Percentiles rank a stretch among this genome's conserved stretches.
phyloP scores from a whole-genome alignment of 805 yeast species.

The Trichomonascus vanleenenianus region DNA sequence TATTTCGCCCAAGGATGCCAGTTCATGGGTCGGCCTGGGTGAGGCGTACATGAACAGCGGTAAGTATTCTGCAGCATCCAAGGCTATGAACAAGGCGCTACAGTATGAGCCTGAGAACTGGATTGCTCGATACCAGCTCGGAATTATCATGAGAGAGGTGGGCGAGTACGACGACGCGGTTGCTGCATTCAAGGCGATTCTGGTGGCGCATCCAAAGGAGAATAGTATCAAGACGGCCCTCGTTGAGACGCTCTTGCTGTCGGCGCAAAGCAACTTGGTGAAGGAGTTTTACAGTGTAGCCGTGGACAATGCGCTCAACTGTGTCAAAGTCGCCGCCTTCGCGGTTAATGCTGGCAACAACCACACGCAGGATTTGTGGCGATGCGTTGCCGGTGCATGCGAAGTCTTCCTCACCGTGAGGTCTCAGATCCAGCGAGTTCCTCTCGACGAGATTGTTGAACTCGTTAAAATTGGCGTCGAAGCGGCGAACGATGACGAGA shows the following conservation, averaged over 20 bases:
- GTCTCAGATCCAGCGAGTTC: slow-evolving; percentile 43
- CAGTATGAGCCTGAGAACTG: slow-evolving; percentile 46
- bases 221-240: slow-evolving; percentile 43
- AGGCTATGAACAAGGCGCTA: slow-evolving; percentile 66
- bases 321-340: slow-evolving; percentile 37
- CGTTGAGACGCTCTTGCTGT: slow-evolving; percentile 48
- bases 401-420: slow-evolving; percentile 48
- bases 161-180: slow-evolving; percentile 62
- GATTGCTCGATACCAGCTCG: slow-evolving; percentile 60
- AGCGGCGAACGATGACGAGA: slow-evolving; percentile 13
- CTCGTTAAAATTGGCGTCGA: slow-evolving; percentile 13
- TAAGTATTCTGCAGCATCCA: slow-evolving; percentile 74
- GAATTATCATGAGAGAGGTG: slow-evolving; percentile 53
- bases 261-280: slow-evolving; percentile 43
- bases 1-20: slow-evolving; percentile 53
- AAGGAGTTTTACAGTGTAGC: slow-evolving; percentile 68
- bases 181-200: slow-evolving; percentile 36
- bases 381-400: slow-evolving; percentile 49
- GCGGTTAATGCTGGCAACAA: slow-evolving; percentile 32
- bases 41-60: slow-evolving; percentile 87
- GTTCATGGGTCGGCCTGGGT: slow-evolving; percentile 96
- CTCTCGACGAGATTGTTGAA: slow-evolving; percentile 33
- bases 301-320: slow-evolving; percentile 37
- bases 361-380: slow-evolving; percentile 56
- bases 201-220: slow-evolving; percentile 40